phyloP scores from a whole-genome alignment of 1,284 basidiomycete genomes.

The Mycosarcoma mackinlayi region DNA sequence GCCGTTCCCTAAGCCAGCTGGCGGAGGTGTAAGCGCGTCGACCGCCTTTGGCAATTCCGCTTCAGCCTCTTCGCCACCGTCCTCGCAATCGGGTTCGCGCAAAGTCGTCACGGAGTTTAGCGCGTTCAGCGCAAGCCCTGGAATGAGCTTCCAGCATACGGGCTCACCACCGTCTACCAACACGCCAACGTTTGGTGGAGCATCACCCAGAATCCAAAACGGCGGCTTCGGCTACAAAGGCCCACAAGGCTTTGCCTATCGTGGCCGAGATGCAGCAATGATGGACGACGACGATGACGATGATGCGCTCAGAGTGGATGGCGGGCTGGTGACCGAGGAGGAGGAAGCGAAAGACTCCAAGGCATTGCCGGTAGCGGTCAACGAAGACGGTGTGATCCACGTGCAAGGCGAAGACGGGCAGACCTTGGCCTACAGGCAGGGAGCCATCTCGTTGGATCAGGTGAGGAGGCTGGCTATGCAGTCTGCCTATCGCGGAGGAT shows the following conservation, averaged over 20 bases:
- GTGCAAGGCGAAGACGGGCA: conserved; percentile 66
- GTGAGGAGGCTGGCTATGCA: conserved; percentile 59
- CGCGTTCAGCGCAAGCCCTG: conserved; percentile 58
- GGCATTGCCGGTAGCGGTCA: conserved; percentile 39
- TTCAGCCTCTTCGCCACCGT: conserved; percentile 4
- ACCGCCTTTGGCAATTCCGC: conserved; percentile 14
- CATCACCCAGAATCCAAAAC: conserved; percentile 25
- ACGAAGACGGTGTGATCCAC: conserved; percentile 53
- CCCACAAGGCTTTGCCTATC: conserved; percentile 33
- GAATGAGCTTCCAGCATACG: conserved; percentile 53
- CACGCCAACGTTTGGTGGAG: conserved; percentile 16
- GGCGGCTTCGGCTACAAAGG: conserved; percentile 39
- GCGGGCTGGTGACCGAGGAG: conserved; percentile 20
- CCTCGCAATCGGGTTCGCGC: conserved; percentile 30
- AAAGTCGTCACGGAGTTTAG: conserved; percentile 60
- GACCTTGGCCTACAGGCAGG: conserved; percentile 59
- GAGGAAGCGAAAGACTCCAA: conserved; percentile 32
- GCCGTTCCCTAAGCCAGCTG: conserved; percentile 49
- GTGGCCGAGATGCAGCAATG: conserved; percentile 28
- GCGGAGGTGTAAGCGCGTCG: background rate
- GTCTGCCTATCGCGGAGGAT: conserved; percentile 53
- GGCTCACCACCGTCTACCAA: conserved; percentile 35
- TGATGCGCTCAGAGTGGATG: conserved; percentile 54
- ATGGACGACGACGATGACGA: conserved; percentile 62
- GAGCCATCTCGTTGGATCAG: conserved; percentile 64